Conservation (phyloP, 139 green algal species). For the Closterium sp. region DNA sequence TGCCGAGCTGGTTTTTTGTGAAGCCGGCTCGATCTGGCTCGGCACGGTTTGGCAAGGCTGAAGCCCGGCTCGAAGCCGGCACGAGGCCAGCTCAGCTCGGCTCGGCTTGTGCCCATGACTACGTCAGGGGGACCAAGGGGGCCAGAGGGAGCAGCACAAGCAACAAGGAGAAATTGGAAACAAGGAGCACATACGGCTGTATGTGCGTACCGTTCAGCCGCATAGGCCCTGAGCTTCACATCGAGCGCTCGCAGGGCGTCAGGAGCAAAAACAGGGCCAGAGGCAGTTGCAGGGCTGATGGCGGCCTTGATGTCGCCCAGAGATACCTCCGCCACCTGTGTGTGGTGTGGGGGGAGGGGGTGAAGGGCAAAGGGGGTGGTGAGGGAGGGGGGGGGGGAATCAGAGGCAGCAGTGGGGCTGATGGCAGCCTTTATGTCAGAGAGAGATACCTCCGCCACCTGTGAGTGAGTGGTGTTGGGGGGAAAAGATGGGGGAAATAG, state of each 20-base stretch:
- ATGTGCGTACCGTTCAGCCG: neutral
- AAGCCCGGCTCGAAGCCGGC: too few species aligned
- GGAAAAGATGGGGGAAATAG: neutral
- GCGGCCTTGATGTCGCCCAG: neutral
- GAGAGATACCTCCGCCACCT: neutral
- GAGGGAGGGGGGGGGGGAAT: neutral
- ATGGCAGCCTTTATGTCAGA: neutral
- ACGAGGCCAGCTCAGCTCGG: too few species aligned
- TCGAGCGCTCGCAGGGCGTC: neutral
- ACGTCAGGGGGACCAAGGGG: too few species aligned
- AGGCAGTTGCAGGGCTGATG: neutral
- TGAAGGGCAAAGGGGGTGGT: neutral
- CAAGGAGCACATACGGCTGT: too few species aligned
- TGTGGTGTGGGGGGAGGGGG: neutral
- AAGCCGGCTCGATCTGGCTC: too few species aligned
- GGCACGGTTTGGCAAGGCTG: too few species aligned
- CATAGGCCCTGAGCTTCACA: neutral
- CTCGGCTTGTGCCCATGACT: too few species aligned
- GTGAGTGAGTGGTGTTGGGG: neutral
- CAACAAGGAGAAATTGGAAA: too few species aligned
- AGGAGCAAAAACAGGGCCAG: neutral
- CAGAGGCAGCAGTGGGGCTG: neutral
- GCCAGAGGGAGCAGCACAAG: too few species aligned
- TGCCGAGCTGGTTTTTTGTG: too few species aligned
- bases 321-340: neutral